These are phyloP conservation scores for Chlamydomonas urium DNA, from an alignment of 139 green algal species.

Conservation along the genomic window DNA sequence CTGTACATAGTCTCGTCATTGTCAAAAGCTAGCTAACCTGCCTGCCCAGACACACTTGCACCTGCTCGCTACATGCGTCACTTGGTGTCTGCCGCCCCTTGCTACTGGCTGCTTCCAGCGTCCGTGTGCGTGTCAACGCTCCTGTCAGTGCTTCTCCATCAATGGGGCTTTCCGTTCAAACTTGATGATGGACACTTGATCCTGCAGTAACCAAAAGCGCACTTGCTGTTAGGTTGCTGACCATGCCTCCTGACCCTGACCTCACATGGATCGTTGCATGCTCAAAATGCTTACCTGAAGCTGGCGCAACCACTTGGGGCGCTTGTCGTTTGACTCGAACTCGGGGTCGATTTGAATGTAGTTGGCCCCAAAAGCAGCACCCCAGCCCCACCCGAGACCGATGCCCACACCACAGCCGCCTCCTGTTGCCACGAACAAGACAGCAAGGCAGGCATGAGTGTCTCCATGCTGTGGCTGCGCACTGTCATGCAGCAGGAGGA, in stretches of 20 bases:
- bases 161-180: constrained; percentile 66
- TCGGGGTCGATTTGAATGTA: constrained; percentile 58
- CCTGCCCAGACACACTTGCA: too few species aligned
- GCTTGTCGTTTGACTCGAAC: constrained; percentile 30
- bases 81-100: too few species aligned
- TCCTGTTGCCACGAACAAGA: too few species aligned
- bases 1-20: too few species aligned
- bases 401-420: constrained; percentile 56
- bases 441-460: neutral
- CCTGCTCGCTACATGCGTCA: too few species aligned
- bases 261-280: neutral
- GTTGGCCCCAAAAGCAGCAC: constrained; percentile 46
- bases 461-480: neutral
- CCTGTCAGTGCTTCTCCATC: too few species aligned
- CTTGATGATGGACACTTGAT: constrained; percentile 63
- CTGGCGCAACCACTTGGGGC: constrained; percentile 32
- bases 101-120: too few species aligned
- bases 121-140: too few species aligned
- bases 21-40: too few species aligned
- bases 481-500: neutral
- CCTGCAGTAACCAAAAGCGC: constrained; percentile 19
- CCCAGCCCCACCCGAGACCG: constrained; percentile 53
- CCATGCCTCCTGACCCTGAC: neutral
- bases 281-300: constrained; percentile 14
- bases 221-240: too few species aligned